phyloP scores from a whole-genome alignment of 306 rosid species.

The Begonia peltatifolia region DNA sequence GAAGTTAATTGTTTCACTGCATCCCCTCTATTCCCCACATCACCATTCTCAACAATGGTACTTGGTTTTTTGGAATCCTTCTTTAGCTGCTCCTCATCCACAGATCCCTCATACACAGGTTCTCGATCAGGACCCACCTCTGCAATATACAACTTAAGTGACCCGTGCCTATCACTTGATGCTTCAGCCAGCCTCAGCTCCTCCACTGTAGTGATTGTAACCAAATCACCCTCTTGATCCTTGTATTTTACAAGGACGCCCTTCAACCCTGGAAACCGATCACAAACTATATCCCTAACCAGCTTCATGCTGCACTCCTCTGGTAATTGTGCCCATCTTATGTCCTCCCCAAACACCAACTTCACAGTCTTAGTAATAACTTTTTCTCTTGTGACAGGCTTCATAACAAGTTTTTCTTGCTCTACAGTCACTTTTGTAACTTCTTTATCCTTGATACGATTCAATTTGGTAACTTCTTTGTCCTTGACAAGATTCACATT shows the following conservation, averaged over 20 bases:
- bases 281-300: conserved; percentile 45
- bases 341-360: conserved; percentile 76
- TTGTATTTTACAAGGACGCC: conserved; percentile 65
- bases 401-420: conserved; percentile 13
- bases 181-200: conserved; percentile 61
- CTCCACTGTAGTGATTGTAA: conserved; percentile 47
- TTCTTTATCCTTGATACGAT: conserved; percentile 15
- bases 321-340: conserved; percentile 65
- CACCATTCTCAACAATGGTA: conserved; percentile 23
- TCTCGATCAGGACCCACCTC: conserved; percentile 43
- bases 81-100: conserved; percentile 12
- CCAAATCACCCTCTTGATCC: conserved; percentile 82
- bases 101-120: conserved; percentile 43
- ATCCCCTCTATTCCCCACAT: conserved; percentile 15
- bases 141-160: conserved; percentile 39
- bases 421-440: conserved; percentile 15
- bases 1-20: conserved; percentile 16
- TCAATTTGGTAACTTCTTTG: conserved; percentile 17
- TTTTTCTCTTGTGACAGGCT: conserved; percentile 22
- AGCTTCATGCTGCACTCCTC: conserved; percentile 47
- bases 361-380: conserved; percentile 31
- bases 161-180: conserved; percentile 32
- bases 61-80: conserved; percentile 8
- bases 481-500: conserved; percentile 7
- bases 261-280: conserved; percentile 53